A percentile compares a stretch with the other conserved stretches of the same genome.
These are phyloP conservation scores for Pestalotiopsis sp. DNA, from an alignment of 2,329 filamentous ascomycete genomes.

Conservation along the genomic window DNA sequence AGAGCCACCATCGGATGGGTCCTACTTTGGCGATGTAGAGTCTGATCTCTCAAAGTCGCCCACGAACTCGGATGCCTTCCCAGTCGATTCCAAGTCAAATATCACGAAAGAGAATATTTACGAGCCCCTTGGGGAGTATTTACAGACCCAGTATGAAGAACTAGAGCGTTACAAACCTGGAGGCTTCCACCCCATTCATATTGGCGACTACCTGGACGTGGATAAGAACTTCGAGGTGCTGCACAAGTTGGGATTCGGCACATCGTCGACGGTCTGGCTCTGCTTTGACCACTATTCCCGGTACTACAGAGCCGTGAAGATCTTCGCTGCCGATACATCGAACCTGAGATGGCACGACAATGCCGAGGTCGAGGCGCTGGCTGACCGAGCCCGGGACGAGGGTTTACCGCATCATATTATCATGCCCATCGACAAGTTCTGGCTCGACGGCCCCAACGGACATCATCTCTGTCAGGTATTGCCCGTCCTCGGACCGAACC, in stretches of 20 bases:
- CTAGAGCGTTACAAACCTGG: neutral
- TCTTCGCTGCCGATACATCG: neutral
- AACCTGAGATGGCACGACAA: neutral
- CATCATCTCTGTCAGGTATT: conserved; percentile 3
- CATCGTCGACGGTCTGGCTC: neutral
- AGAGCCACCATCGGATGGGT: neutral
- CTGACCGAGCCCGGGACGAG: neutral
- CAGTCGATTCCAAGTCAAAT: neutral
- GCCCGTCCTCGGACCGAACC: neutral
- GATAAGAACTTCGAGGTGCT: neutral
- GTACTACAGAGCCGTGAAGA: neutral
- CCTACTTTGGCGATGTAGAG: neutral
- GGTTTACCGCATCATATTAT: neutral
- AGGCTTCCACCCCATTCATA: neutral
- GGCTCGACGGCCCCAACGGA: conserved; percentile 3
- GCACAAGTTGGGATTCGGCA: neutral
- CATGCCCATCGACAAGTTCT: neutral
- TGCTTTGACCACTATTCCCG: neutral
- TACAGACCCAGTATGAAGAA: neutral
- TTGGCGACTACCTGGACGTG: conserved; percentile 1
- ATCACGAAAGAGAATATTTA: neutral
- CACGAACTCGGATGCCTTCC: neutral
- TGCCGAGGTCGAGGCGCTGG: neutral
- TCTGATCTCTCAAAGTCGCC: neutral
- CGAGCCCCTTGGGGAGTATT: neutral